Percentiles rank a stretch among this genome's conserved stretches.
These are phyloP conservation scores for Omphalotus guepiniiformis DNA, from an alignment of 768 basidiomycete species.

Conservation along the genomic window DNA sequence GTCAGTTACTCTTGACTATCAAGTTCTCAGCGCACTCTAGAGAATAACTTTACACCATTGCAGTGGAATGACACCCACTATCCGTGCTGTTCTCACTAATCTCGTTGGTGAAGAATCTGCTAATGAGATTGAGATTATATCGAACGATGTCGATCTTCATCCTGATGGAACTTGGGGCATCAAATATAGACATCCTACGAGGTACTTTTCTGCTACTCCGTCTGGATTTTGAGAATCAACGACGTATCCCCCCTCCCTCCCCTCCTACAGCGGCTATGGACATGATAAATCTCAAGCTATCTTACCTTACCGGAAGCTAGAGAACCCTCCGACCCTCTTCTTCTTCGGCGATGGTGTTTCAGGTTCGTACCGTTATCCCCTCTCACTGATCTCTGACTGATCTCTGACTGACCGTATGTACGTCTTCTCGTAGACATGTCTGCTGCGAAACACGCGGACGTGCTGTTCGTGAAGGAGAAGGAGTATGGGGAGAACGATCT, in stretches of 20 bases:
- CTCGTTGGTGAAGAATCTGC: slow-evolving; percentile 73
- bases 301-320: slow-evolving; percentile 76
- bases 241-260: not conserved
- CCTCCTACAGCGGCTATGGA: slow-evolving; percentile 63
- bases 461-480: slow-evolving; percentile 91
- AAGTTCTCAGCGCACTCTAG: no score
- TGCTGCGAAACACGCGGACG: slow-evolving; percentile 87
- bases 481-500: slow-evolving; percentile 80
- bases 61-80: slow-evolving; percentile 92
- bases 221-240: not conserved
- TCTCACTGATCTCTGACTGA: not conserved
- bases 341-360: slow-evolving; percentile 99
- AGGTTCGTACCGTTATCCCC: slow-evolving; percentile 42
- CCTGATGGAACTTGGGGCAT: slow-evolving; percentile 75
- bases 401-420: slow-evolving; percentile 1
- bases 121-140: slow-evolving; percentile 80
- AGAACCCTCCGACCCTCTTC: slow-evolving; percentile 75
- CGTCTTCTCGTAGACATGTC: slow-evolving; percentile 63
- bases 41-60: not conserved
- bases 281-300: slow-evolving; percentile 98
- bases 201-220: slow-evolving; percentile 33
- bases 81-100: slow-evolving; percentile 84
- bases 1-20: slow-evolving; percentile 29
- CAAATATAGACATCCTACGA: slow-evolving; percentile 83
- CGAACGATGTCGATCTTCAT: slow-evolving; percentile 78